These are phyloP conservation scores for Tylopilus plumbeoviolaceoides DNA, from an alignment of 768 basidiomycete genomes.

Conservation along the genomic window DNA sequence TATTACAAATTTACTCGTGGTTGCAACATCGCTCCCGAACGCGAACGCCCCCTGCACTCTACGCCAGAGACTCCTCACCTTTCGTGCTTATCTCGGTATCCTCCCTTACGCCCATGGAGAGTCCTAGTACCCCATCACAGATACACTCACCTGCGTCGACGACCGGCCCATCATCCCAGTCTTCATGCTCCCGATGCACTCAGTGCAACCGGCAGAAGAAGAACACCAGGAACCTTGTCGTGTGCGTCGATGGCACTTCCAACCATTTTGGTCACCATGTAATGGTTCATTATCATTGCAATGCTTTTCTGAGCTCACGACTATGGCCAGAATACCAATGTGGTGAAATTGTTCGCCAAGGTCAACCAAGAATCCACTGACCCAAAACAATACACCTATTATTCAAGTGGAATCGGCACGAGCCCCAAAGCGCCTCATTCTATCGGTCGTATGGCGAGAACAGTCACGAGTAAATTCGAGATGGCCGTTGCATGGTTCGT, in stretches of 20 bases:
- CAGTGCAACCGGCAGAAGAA: slow-evolving; percentile 14
- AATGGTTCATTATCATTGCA: not conserved
- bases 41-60: not conserved
- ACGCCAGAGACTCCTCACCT: too few species aligned
- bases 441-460: slow-evolving; percentile 15
- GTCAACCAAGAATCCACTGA: slow-evolving; percentile 17
- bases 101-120: not conserved
- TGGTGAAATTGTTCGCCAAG: slow-evolving; percentile 32
- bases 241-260: slow-evolving; percentile 19
- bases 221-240: slow-evolving; percentile 18
- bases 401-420: slow-evolving; percentile 35
- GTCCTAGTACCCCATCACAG: not conserved
- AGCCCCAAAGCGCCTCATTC: slow-evolving; percentile 26
- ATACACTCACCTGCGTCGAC: not conserved
- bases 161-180: not conserved
- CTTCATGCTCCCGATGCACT: slow-evolving; percentile 3
- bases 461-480: slow-evolving; percentile 28
- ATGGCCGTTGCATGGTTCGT: slow-evolving; percentile 37
- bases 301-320: not conserved
- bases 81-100: not conserved
- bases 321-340: slow-evolving; percentile 33
- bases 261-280: slow-evolving; percentile 18
- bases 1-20: too few species aligned
- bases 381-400: slow-evolving; percentile 31
- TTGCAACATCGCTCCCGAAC: not conserved